Evolutionary conservation across 768 basidiomycete genomes (phyloP).

Genomic region (Boletus sp.): DNA sequence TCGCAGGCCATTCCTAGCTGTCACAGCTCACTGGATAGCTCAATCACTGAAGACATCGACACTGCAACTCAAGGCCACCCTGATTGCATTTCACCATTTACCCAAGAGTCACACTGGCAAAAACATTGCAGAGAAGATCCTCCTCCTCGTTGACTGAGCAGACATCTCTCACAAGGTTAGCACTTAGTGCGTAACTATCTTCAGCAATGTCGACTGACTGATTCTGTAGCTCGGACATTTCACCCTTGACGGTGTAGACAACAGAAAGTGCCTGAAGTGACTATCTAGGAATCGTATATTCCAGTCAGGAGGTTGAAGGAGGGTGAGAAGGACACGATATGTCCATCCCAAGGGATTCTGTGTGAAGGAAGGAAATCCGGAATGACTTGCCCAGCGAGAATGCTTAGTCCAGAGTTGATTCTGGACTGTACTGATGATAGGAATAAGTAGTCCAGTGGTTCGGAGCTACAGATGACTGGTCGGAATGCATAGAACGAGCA

Average conservation of each 20-base stretch:
- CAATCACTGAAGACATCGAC: neutral
- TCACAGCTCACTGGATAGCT: neutral
- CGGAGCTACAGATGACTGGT: too few relatives aligned
- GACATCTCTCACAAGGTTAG: neutral
- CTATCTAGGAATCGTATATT: too few relatives aligned
- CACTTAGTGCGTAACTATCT: neutral
- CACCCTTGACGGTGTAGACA: neutral
- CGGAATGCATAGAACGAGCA: too few relatives aligned
- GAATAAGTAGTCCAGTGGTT: too few relatives aligned
- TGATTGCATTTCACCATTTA: neutral
- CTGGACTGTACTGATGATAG: too few relatives aligned
- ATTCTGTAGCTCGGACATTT: neutral
- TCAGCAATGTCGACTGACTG: neutral
- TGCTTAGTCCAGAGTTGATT: too few relatives aligned
- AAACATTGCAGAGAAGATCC: neutral
- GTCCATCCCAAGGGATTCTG: too few relatives aligned
- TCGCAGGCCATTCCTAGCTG: neutral
- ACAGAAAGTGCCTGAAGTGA: too few relatives aligned
- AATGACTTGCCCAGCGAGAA: too few relatives aligned
- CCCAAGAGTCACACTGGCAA: neutral
- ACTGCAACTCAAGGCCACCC: neutral
- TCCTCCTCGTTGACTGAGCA: neutral
- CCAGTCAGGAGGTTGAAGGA: too few relatives aligned
- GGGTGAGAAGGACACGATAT: too few relatives aligned
- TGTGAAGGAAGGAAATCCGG: too few relatives aligned